Conservation (phyloP, 2,329 filamentous ascomycete genomes). For the Aureobasidium sp. region DNA sequence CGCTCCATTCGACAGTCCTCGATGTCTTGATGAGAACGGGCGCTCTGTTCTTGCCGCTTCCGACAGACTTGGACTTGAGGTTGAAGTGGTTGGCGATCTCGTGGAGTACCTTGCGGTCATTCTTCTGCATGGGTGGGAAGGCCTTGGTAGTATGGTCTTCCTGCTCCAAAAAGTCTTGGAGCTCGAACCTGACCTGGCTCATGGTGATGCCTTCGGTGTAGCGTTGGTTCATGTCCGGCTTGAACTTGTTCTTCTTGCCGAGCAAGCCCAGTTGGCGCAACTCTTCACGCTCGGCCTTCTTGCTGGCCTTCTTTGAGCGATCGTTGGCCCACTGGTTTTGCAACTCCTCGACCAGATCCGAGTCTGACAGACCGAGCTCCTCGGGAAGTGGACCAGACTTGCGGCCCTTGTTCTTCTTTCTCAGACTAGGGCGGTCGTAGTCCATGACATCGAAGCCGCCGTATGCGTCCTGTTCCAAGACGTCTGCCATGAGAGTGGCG, state of each 20-base stretch:
- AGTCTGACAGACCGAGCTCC: conserved; percentile 34
- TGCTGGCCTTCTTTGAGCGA: conserved; percentile 36
- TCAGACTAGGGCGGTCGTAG: conserved; percentile 60
- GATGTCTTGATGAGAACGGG: conserved; percentile 68
- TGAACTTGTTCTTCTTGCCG: conserved; percentile 28
- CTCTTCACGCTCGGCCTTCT: conserved; percentile 40
- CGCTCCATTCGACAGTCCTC: conserved; percentile 52
- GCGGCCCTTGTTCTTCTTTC: conserved; percentile 51
- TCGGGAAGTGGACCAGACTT: conserved; percentile 32
- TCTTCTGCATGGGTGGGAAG: conserved; percentile 76
- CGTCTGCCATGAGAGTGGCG: conserved; percentile 48
- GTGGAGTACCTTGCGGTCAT: conserved; percentile 69
- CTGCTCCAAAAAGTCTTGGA: conserved; percentile 60
- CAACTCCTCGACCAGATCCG: conserved; percentile 34
- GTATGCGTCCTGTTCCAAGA: conserved; percentile 49
- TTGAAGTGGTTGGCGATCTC: conserved; percentile 65
- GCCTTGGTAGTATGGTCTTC: conserved; percentile 55
- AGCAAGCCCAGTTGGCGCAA: conserved; percentile 37
- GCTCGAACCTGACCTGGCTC: conserved; percentile 61
- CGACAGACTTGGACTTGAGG: conserved; percentile 76
- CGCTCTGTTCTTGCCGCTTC: conserved; percentile 62
- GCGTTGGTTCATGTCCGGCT: conserved; percentile 51
- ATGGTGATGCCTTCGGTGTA: conserved; percentile 65
- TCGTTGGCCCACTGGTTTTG: conserved; percentile 36
- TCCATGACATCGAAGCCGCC: conserved; percentile 81